Evolutionary conservation across 2,329 filamentous ascomycete genomes (phyloP), one percentile per base, ranked within the genome.

Genomic region (Pseudogymnoascus sp.): DNA sequence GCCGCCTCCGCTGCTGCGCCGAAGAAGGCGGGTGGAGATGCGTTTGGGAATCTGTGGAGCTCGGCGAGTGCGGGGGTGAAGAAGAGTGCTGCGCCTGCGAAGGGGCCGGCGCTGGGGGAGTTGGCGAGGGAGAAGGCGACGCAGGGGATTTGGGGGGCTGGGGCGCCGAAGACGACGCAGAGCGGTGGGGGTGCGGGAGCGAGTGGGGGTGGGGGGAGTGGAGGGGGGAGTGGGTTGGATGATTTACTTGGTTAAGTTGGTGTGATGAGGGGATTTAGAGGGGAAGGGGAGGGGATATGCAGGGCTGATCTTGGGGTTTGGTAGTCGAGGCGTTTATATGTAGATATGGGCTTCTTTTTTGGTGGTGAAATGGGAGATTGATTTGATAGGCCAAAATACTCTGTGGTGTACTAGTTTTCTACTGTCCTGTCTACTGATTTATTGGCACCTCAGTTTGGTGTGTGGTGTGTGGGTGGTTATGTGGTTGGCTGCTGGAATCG

Each of bases 91-190:
- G 82, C 86, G 1, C 80, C 82, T 11, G 80, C 79, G 8, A 79
- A 81, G 62, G 89, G 88, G 0, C 87, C 91, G 61, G 93, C 93
- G 63, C 83, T 99, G 77, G 93, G 92, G 31, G 93, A 96, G 74
- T 85, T 99, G 76, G 93, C 93, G n/a, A 97, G 97, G 80, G 92
- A 97, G 77, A 97, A 97, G 82, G 95, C 92, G 64, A 92, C 87
- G 70, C 92, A 93, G 14, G 92, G 93, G 6, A 91, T 99, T 67
- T 99, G 96, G 92, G 95, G 93, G 16, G 84, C 90, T 0, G 82
- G 88, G 14, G 80, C 86, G 16, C 63, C 68, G 38, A 64, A 65
- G 24, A 24, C 24, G 24, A 24, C 24, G 47, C 67, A 75, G 29
- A 77, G 70, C 7, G n/a, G n/a, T n/a, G n/a, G n/a, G n/a, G 21